A percentile compares a stretch with the other conserved stretches of the same genome.
Evolutionary conservation across 192 early-diverging fungal species (phyloP).

Genomic region (Phlyctochytrium bullatum): DNA sequence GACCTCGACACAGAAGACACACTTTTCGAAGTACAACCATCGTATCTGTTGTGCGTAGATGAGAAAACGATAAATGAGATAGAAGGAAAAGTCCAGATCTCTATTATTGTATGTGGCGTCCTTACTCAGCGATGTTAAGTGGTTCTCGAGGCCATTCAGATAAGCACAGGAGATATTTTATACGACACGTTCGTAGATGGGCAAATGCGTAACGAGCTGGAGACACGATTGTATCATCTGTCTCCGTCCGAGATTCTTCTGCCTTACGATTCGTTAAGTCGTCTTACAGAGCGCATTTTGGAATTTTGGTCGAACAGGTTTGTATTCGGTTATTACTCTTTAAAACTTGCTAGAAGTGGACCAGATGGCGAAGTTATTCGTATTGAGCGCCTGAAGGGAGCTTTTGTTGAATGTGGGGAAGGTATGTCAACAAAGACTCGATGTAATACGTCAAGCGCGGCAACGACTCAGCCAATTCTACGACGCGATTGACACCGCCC

Average conservation of each 20-base stretch:
- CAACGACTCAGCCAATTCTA: too few relatives aligned
- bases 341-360: constrained; percentile 15
- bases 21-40: constrained; percentile 14
- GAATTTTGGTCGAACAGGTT: constrained; percentile 11
- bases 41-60: constrained; percentile 2
- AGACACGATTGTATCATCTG: constrained; percentile 66
- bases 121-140: constrained; percentile 14
- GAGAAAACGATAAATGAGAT: constrained; percentile 1
- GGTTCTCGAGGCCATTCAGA: constrained; percentile 56
- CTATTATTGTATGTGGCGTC: constrained; percentile 30
- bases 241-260: constrained; percentile 67
- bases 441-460: too few relatives aligned
- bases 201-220: constrained; percentile 60
- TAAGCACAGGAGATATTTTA: constrained; percentile 66
- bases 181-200: constrained; percentile 71
- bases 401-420: constrained; percentile 39
- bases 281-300: constrained; percentile 57
- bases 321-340: constrained; percentile 1
- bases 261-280: constrained; percentile 46
- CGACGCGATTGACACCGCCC: too few relatives aligned
- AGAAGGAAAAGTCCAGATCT: neutral
- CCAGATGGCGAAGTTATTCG: constrained; percentile 44
- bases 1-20: constrained; percentile 34
- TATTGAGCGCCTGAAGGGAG: constrained; percentile 52
- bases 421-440: constrained; percentile 17